These are phyloP conservation scores for Kuraishia piskuri DNA, from an alignment of 805 yeast species.

Conservation along the genomic window DNA sequence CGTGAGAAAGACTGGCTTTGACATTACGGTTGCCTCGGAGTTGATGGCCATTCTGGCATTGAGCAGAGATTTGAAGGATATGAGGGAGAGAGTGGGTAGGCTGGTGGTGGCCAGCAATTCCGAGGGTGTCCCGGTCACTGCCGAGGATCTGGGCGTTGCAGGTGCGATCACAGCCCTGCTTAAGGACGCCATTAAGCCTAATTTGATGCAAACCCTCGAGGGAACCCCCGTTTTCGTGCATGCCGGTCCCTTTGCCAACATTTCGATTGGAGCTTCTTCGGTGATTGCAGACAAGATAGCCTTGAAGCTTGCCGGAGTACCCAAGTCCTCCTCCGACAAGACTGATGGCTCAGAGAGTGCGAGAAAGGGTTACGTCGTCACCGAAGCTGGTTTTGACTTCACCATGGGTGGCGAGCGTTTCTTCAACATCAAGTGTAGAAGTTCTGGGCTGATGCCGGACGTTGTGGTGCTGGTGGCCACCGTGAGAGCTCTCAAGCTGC, in stretches of 20 bases:
- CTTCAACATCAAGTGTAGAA: slow-evolving; percentile 90
- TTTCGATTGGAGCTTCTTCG: slow-evolving; percentile 94
- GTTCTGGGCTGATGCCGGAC: slow-evolving; percentile 83
- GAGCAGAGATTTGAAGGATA: slow-evolving; percentile 66
- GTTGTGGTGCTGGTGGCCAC: slow-evolving; percentile 93
- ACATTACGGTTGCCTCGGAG: slow-evolving; percentile 93
- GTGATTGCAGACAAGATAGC: slow-evolving; percentile 92
- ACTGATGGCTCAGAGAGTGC: not conserved
- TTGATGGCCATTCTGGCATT: slow-evolving; percentile 93
- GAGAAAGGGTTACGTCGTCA: slow-evolving; percentile 74
- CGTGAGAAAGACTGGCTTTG: slow-evolving; percentile 84
- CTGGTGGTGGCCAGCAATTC: slow-evolving; percentile 82
- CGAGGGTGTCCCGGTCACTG: slow-evolving; percentile 76
- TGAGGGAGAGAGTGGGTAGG: slow-evolving; percentile 80
- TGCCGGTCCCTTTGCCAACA: slow-evolving; percentile 97
- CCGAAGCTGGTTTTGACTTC: slow-evolving; percentile 98
- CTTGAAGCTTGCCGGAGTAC: slow-evolving; percentile 75
- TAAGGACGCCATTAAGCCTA: slow-evolving; percentile 95
- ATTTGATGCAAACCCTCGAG: slow-evolving; percentile 93
- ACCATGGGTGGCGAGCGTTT: slow-evolving; percentile 99
- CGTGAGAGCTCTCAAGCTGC: slow-evolving; percentile 91
- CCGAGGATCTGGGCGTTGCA: slow-evolving; percentile 91
- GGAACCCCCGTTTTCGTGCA: slow-evolving; percentile 97
- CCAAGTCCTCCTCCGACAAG: slow-evolving; percentile 19
- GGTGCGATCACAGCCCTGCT: slow-evolving; percentile 92